phyloP scores from a whole-genome alignment of 1,284 basidiomycete genomes.

The Ceratobasidium sp. region DNA sequence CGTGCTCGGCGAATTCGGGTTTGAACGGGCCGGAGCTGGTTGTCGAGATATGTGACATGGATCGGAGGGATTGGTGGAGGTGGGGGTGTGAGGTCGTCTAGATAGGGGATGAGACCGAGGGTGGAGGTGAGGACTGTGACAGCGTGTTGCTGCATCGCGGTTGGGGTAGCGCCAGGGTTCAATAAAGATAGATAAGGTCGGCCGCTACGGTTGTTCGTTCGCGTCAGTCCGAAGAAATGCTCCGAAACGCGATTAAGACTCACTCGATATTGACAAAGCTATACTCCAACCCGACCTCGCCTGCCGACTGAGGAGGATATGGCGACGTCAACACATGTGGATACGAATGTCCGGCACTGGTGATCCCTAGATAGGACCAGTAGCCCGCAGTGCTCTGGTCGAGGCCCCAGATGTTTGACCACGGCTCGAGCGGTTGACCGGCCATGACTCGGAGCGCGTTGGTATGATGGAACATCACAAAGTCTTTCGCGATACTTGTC shows the following conservation, averaged over 20 bases:
- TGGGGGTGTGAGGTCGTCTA: constrained; percentile 62
- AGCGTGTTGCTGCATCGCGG: constrained; percentile 74
- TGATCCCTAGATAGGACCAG: constrained; percentile 62
- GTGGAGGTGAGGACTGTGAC: constrained; percentile 78
- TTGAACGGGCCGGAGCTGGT: constrained; percentile 19
- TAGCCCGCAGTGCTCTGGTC: constrained; percentile 36
- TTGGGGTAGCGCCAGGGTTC: constrained; percentile 68
- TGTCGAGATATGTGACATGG: constrained; percentile 48
- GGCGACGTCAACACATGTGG: constrained; percentile 53
- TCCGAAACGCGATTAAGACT: constrained; percentile 55
- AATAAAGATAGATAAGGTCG: constrained; percentile 71
- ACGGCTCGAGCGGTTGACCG: constrained; percentile 42
- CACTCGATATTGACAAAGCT: constrained; percentile 71
- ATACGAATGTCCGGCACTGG: constrained; percentile 67
- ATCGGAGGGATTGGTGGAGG: constrained; percentile 69
- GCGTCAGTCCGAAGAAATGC: constrained; percentile 46
- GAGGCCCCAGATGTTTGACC: constrained; percentile 46
- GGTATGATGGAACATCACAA: constrained; percentile 49
- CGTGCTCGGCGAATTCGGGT: constrained; percentile 40
- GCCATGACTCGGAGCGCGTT: constrained; percentile 50
- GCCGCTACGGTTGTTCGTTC: constrained; percentile 62
- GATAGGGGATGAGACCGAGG: constrained; percentile 67
- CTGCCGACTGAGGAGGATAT: constrained; percentile 16
- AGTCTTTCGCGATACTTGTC: constrained; percentile 45
- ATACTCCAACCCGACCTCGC: constrained; percentile 70